Conservation (phyloP, 2,329 filamentous ascomycete genomes). For the Beauveria pseudobassiana region DNA sequence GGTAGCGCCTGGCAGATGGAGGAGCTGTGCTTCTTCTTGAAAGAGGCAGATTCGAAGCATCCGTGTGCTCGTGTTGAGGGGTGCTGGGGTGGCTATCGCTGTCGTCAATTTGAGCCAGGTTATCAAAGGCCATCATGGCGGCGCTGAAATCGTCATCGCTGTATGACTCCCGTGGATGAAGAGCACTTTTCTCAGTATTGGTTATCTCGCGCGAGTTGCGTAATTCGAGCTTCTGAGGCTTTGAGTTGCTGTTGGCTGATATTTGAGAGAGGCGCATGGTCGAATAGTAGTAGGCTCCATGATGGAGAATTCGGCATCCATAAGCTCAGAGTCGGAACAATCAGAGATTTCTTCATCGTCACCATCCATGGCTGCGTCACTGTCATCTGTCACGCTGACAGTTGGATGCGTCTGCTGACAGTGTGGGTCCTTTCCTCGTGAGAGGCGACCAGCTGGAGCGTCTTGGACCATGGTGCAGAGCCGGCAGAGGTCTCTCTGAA, state of each 20-base stretch:
- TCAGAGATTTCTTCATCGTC: constrained; percentile 7
- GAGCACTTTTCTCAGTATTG: neutral
- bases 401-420: neutral
- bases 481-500: neutral
- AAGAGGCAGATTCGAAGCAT: constrained; percentile 21
- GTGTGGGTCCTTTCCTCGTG: too few species aligned
- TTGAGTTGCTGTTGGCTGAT: neutral
- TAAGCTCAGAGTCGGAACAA: constrained; percentile 1
- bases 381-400: neutral
- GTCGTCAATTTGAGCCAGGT: constrained; percentile 10
- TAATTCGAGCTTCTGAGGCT: constrained; percentile 14
- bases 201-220: constrained; percentile 5
- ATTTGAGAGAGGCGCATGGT: constrained; percentile 7
- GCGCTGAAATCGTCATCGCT: neutral
- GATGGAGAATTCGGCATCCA: constrained; percentile 9
- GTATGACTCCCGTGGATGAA: neutral
- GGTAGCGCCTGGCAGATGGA: constrained; percentile 30
- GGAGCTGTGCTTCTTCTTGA: constrained; percentile 28
- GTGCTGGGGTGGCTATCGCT: constrained; percentile 11
- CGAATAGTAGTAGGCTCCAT: constrained; percentile 2
- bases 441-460: too few species aligned
- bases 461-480: neutral
- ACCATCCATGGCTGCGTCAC: constrained; percentile 4
- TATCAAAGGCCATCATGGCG: constrained; percentile 2
- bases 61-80: constrained; percentile 18